Percentiles rank a stretch among this genome's conserved stretches.
phyloP scores from a whole-genome alignment of 176 grass and related monocot genomes.

The Phoenix roebelenii region DNA sequence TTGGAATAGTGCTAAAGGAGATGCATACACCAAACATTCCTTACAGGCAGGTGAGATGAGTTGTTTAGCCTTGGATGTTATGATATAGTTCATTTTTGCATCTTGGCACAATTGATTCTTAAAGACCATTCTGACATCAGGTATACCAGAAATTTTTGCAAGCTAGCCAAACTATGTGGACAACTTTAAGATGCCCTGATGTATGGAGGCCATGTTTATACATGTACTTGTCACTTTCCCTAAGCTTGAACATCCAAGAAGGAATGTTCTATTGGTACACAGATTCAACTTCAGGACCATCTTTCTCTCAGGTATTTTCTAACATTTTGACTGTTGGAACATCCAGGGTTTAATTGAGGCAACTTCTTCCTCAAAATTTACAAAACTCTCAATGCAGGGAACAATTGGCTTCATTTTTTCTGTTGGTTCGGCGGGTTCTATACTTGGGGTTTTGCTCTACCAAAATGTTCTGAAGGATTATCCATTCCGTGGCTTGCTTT shows the following conservation, averaged over 20 bases:
- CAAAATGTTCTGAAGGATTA: conserved; percentile 55
- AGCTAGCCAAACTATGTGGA: conserved; percentile 46
- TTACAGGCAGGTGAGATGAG: conserved; percentile 45
- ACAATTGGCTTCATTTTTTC: conserved; percentile 64
- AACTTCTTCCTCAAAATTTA: conserved; percentile 2
- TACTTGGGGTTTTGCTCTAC: conserved; percentile 69
- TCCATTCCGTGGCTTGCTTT: conserved; percentile 50
- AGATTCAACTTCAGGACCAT: conserved; percentile 35
- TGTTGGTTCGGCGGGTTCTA: conserved; percentile 61
- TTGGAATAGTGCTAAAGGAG: conserved; percentile 68
- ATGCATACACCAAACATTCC: conserved; percentile 28
- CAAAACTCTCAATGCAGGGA: conserved; percentile 30
- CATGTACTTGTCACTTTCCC: conserved; percentile 47
- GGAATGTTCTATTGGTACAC: conserved; percentile 98
- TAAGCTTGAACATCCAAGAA: conserved; percentile 78
- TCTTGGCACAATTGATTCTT: conserved; percentile 5
- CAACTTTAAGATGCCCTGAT: conserved; percentile 47
- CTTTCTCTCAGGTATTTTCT: conserved; percentile 68
- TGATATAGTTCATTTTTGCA: too few relatives aligned
- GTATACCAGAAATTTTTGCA: conserved; percentile 52
- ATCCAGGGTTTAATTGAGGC: background rate
- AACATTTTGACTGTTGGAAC: conserved; percentile 4
- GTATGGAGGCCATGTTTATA: conserved; percentile 77
- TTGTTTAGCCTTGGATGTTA: background rate
- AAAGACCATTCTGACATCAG: conserved; percentile 23